Conservation (phyloP, 441 rosid species). For the Bruguiera hainesii region DNA sequence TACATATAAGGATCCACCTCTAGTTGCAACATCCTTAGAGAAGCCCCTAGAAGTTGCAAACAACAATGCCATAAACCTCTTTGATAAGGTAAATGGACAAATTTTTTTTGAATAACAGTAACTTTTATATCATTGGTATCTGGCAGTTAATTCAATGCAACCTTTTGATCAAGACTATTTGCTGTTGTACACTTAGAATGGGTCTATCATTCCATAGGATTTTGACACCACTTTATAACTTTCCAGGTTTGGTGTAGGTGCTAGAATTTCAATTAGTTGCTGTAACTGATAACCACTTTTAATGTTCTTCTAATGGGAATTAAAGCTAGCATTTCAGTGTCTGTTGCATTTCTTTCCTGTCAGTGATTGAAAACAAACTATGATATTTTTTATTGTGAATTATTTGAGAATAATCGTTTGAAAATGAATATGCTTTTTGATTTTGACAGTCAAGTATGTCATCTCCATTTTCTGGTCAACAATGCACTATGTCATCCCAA, state of each 20-base stretch:
- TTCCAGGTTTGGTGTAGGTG: too few relatives aligned
- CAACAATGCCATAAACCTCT: slow-evolving; percentile 28
- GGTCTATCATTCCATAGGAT: too few relatives aligned
- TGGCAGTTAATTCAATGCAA: not conserved
- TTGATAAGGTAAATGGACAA: slow-evolving; percentile 30
- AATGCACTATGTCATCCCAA: slow-evolving; percentile 22
- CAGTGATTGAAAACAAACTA: too few relatives aligned
- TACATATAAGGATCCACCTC: slow-evolving; percentile 16
- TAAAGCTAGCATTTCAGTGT: too few relatives aligned
- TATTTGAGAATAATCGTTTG: not conserved
- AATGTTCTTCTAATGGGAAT: too few relatives aligned
- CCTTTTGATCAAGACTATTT: not conserved
- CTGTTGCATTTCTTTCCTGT: too few relatives aligned
- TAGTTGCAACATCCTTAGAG: slow-evolving; percentile 14
- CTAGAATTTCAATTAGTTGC: too few relatives aligned
- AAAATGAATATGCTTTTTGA: slow-evolving; percentile 11
- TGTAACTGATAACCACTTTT: too few relatives aligned
- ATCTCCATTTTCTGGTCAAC: slow-evolving; percentile 38
- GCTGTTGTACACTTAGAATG: too few relatives aligned
- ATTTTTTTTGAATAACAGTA: not conserved
- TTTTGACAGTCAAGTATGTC: slow-evolving; percentile 39
- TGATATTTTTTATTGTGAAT: not conserved
- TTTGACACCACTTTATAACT: too few relatives aligned
- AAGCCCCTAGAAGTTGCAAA: slow-evolving; percentile 27
- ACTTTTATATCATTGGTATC: not conserved